These are phyloP conservation scores for Tolypocladium album DNA, from an alignment of 2,329 filamentous ascomycete genomes.

Conservation along the genomic window DNA sequence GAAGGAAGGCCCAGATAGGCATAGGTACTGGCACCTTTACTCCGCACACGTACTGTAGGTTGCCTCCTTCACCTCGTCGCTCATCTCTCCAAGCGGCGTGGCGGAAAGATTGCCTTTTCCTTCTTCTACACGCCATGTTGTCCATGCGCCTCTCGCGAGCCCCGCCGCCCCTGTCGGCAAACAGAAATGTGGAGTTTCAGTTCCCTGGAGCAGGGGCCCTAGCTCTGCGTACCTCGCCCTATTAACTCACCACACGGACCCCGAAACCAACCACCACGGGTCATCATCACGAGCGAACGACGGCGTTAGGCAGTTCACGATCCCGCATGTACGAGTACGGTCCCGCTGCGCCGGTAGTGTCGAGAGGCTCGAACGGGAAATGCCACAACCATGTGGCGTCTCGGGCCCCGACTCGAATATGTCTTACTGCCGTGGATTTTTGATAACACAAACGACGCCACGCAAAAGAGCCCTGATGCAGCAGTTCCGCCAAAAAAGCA, in stretches of 20 bases:
- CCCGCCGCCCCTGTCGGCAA: background rate
- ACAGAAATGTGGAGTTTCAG: background rate
- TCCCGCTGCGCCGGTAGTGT: background rate
- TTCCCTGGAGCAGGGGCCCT: background rate
- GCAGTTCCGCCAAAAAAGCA: too few relatives aligned
- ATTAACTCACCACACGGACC: background rate
- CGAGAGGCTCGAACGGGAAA: background rate
- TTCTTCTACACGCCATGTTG: background rate
- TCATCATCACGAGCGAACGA: background rate
- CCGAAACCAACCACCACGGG: background rate
- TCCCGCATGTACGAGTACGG: background rate
- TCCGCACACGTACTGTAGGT: background rate
- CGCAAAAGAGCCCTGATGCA: too few relatives aligned
- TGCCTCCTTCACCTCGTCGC: background rate
- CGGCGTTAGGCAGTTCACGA: background rate
- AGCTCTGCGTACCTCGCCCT: background rate
- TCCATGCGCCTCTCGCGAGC: background rate
- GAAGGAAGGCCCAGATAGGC: background rate
- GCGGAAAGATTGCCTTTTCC: background rate
- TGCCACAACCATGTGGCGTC: background rate
- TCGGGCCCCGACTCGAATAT: background rate
- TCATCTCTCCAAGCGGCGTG: too few relatives aligned
- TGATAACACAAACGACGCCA: too few relatives aligned
- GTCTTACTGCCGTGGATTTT: background rate
- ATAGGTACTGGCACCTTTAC: too few relatives aligned